Evolutionary conservation across 1,139 yeast genomes (phyloP), one percentile per base, ranked within the genome.

Genomic region (Groenewaldozyma auringiensis): DNA sequence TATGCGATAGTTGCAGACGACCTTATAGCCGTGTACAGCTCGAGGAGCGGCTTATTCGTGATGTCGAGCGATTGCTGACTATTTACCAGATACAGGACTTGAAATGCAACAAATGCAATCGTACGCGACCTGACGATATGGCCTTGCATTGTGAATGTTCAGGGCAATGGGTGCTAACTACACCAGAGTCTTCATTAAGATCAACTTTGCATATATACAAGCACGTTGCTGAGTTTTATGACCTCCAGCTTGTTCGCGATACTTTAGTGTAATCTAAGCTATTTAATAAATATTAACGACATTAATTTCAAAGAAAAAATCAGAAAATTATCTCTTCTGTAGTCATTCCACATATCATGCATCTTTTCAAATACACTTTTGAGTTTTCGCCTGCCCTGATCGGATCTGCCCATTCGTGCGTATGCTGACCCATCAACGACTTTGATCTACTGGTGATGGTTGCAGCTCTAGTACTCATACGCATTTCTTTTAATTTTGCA

Each of bases 391-490:
- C 65, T 2, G 75, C 62, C 0, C 17, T 25, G 8, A 18, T 31
- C 31, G 84, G 79, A 0, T 76, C 79, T 18, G 83, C 76, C 87
- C 95, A 92, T 40, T 79, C 81, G 61, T 92, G 98, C 4, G 69
- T 73, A 61, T 92, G 98, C 2, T 74, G 71, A 0, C 82, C 82
- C 42, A 64, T 66, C 36, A 68, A 66, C 11, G 66, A 65, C 57
- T 80, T 76, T 8, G 22, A 14, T 20, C 14, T 35, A 4, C 38
- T 21, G 1, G 95, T 88, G 60, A 76, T 82, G 56, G 89, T 95
- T 61, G 89, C 95, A 0, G 97, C 97, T 56, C 98, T 71, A 2
- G 96, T 85, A 57, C 83, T 83, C 61, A 84, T 78, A 50, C 97
- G 71, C 95, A 92, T 88, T 58, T 88, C 94, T 53, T 74, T 72